phyloP scores from a whole-genome alignment of 2,329 filamentous ascomycete genomes.

The Fusarium oligoseptatum region DNA sequence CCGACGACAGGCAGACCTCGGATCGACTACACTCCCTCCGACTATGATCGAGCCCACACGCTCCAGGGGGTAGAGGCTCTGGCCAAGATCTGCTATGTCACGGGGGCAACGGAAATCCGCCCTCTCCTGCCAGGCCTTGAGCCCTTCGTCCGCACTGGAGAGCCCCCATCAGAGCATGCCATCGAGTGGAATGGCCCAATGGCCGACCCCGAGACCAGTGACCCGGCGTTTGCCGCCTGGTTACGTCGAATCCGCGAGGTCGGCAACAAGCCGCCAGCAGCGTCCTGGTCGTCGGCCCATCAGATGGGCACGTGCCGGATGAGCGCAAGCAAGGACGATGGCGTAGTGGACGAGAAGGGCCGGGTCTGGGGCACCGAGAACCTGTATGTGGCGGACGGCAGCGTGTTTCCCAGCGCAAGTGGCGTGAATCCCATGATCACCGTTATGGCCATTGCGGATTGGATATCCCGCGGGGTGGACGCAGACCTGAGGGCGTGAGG shows the following conservation, averaged over 20 bases:
- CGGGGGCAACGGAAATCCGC: conserved; percentile 85
- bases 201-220: conserved; percentile 63
- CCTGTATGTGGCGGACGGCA: conserved; percentile 80
- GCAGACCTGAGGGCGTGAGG: conserved; percentile 54
- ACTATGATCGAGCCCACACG: conserved; percentile 79
- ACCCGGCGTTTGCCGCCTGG: conserved; percentile 74
- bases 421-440: conserved; percentile 89
- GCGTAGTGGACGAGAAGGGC: conserved; percentile 71
- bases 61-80: conserved; percentile 79
- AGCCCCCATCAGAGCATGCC: conserved; percentile 32
- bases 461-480: conserved; percentile 71
- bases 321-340: conserved; percentile 65
- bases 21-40: conserved; percentile 78
- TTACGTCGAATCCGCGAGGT: conserved; percentile 62
- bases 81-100: conserved; percentile 82
- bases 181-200: conserved; percentile 33
- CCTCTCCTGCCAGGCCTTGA: conserved; percentile 71
- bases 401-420: conserved; percentile 80
- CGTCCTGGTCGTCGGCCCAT: conserved; percentile 77
- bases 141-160: conserved; percentile 66
- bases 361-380: conserved; percentile 75
- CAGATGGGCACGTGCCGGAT: conserved; percentile 86
- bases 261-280: conserved; percentile 64
- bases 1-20: conserved; percentile 73
- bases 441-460: conserved; percentile 77